Conservation (phyloP, 192 early-diverging fungal genomes). For the Podochytrium sp. region DNA sequence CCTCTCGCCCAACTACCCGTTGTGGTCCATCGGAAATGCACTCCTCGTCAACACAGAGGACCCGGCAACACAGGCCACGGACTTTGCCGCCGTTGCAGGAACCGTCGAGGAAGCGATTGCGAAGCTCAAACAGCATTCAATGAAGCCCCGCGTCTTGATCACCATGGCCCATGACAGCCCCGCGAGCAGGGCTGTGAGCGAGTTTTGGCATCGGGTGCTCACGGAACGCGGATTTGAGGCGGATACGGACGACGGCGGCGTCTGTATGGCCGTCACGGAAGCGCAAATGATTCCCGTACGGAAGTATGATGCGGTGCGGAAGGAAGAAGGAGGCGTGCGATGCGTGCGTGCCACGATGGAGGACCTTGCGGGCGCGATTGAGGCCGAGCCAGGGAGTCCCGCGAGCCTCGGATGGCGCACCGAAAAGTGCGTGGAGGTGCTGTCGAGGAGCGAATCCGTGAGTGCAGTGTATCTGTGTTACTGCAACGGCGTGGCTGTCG, state of each 20-base stretch:
- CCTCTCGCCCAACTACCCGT: conserved; percentile 1
- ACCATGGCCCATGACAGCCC: not conserved
- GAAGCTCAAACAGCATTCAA: not conserved
- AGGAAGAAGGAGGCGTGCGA: not conserved
- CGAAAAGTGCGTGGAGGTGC: not conserved
- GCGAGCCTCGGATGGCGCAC: not conserved
- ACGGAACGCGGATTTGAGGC: not conserved
- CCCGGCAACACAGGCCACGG: not conserved
- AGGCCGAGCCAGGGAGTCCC: not conserved
- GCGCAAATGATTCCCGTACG: not conserved
- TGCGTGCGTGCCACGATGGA: not conserved
- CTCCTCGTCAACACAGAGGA: conserved; percentile 2
- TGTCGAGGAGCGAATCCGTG: not conserved
- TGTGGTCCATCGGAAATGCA: not conserved
- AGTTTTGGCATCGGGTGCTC: not conserved
- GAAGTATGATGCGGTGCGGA: not conserved
- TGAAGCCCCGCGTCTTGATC: not conserved
- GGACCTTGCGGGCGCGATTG: not conserved
- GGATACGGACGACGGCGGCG: not conserved
- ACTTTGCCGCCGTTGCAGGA: not conserved
- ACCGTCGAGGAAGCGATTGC: not conserved
- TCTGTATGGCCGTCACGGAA: not conserved
- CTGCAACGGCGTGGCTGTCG: not conserved
- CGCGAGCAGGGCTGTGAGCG: not conserved
- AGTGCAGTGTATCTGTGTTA: not conserved